These are phyloP conservation scores for Penstemon davidsonii DNA, from an alignment of 257 asterid species.

Conservation along the genomic window DNA sequence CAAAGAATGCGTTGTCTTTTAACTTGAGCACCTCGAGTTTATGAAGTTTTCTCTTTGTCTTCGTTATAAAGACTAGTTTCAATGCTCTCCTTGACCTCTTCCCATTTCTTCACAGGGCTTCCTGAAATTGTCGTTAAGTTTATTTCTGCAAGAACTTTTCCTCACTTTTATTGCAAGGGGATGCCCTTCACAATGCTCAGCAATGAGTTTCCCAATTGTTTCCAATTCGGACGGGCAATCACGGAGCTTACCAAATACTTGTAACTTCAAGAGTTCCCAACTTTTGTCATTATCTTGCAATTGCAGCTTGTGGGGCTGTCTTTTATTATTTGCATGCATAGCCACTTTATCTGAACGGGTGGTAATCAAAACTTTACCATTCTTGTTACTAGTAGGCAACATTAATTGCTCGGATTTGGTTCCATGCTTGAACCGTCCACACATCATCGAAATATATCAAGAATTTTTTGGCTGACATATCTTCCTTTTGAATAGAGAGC, in stretches of 20 bases:
- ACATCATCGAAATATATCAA: neutral
- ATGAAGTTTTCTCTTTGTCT: conserved; percentile 1
- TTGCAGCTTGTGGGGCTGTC: neutral
- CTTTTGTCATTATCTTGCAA: neutral
- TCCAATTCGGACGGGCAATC: neutral
- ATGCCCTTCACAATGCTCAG: neutral
- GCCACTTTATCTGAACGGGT: neutral
- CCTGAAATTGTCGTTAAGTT: neutral
- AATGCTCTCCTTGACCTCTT: neutral
- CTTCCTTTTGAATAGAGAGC: neutral
- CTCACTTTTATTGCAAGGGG: neutral
- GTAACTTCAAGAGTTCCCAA: conserved; percentile 1
- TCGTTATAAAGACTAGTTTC: too few relatives aligned
- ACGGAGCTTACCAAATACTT: neutral
- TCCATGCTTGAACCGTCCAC: neutral
- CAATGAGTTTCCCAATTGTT: neutral
- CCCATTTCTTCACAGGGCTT: neutral
- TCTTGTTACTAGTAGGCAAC: neutral
- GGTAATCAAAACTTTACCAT: neutral
- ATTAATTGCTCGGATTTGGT: neutral
- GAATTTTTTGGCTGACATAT: neutral
- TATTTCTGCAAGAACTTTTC: neutral
- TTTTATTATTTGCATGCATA: neutral
- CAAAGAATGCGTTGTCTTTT: conserved; percentile 45
- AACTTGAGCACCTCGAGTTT: conserved; percentile 44